These are phyloP conservation scores for Bretziella fagacearum DNA, from an alignment of 2,329 filamentous ascomycete genomes.

Conservation along the genomic window DNA sequence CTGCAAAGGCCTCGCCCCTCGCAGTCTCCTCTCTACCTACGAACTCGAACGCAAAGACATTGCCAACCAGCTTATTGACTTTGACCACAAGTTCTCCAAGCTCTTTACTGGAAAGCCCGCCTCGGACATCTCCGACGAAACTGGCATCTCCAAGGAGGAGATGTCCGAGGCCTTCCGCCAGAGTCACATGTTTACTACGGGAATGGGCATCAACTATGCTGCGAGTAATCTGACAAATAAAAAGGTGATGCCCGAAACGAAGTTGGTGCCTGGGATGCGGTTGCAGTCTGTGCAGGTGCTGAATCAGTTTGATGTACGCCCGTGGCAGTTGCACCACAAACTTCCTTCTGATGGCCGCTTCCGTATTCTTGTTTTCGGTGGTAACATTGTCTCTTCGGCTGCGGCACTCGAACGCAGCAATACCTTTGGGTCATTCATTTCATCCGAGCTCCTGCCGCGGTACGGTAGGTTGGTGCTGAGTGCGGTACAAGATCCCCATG, in stretches of 20 bases:
- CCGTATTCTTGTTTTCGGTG: slow-evolving; percentile 44
- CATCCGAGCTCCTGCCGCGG: slow-evolving; percentile 26
- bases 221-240: slow-evolving; percentile 13
- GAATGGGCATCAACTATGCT: slow-evolving; percentile 22
- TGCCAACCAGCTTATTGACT: slow-evolving; percentile 29
- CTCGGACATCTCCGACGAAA: slow-evolving; percentile 43
- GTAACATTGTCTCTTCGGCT: slow-evolving; percentile 29
- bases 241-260: slow-evolving; percentile 21
- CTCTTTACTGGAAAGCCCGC: slow-evolving; percentile 37
- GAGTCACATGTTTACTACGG: slow-evolving; percentile 27
- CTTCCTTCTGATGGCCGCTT: slow-evolving; percentile 41
- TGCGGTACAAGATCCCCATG: slow-evolving; percentile 16
- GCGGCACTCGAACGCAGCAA: slow-evolving; percentile 29
- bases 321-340: slow-evolving; percentile 41
- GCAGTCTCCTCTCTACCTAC: slow-evolving; percentile 31
- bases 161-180: slow-evolving; percentile 46
- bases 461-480: slow-evolving; percentile 19
- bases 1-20: slow-evolving; percentile 23
- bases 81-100: slow-evolving; percentile 31
- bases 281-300: slow-evolving; percentile 42
- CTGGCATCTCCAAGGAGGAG: slow-evolving; percentile 42
- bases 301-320: slow-evolving; percentile 36
- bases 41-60: slow-evolving; percentile 32
- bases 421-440: slow-evolving; percentile 30
- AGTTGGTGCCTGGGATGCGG: slow-evolving; percentile 32